Percentiles rank a stretch among this genome's conserved stretches.
Conservation (phyloP, 768 basidiomycete species). For the Podaxis rugospora region DNA sequence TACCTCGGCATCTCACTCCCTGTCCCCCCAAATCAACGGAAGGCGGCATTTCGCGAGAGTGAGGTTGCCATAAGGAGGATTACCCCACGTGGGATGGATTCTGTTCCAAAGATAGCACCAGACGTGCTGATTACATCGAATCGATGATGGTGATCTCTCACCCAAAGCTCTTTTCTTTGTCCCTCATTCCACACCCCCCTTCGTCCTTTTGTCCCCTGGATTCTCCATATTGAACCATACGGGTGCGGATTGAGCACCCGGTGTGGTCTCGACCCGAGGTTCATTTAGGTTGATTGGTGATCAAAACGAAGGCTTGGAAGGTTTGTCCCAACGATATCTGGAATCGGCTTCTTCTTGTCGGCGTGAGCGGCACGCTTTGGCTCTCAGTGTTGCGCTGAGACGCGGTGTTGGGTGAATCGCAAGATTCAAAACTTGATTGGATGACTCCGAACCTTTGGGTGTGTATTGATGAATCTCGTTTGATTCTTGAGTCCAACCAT, state of each 20-base stretch:
- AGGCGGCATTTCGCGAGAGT: background rate
- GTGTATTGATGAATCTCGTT: background rate
- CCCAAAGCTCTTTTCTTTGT: background rate
- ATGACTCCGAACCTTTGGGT: background rate
- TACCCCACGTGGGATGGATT: background rate
- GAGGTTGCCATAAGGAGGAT: background rate
- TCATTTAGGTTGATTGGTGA: background rate
- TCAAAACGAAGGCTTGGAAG: background rate
- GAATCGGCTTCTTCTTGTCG: background rate
- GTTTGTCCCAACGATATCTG: background rate
- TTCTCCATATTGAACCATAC: background rate
- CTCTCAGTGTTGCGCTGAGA: background rate
- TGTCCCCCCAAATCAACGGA: background rate
- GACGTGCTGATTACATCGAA: constrained; percentile 10
- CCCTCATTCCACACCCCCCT: background rate
- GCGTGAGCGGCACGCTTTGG: constrained; percentile 3
- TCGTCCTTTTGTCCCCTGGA: background rate
- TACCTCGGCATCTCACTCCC: background rate
- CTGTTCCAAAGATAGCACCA: constrained; percentile 7
- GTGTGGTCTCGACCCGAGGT: background rate
- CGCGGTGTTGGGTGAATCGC: background rate
- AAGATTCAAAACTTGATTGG: background rate
- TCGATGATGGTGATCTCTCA: constrained; percentile 6
- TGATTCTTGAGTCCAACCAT: background rate
- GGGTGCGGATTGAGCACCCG: background rate